Conservation (phyloP, 1,139 yeast genomes). For the Saccharomyces hybrid region DNA sequence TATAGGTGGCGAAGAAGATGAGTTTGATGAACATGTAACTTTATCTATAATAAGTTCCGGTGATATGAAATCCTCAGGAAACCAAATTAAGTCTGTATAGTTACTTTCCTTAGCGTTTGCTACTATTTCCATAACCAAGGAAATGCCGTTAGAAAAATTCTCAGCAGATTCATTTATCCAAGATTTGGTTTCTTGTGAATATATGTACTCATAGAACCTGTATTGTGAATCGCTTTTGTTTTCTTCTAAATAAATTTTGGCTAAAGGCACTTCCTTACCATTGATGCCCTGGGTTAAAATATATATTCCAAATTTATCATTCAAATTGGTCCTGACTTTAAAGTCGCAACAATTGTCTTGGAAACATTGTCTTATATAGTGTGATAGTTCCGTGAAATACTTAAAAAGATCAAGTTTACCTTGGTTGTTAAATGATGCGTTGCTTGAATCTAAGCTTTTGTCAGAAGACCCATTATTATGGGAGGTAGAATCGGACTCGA, state of each 20-base stretch:
- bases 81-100: constrained; percentile 11
- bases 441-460: constrained; percentile 2
- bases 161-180: constrained; percentile 30
- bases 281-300: constrained; percentile 9
- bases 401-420: constrained; percentile 29
- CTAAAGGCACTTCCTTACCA: constrained; percentile 10
- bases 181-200: constrained; percentile 15
- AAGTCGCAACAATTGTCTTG: constrained; percentile 13
- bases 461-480: constrained; percentile 6
- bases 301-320: constrained; percentile 28
- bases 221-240: constrained; percentile 17
- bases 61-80: constrained; percentile 25
- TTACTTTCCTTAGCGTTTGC: constrained; percentile 4
- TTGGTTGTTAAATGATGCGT: constrained; percentile 1
- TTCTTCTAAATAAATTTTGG: constrained; percentile 20
- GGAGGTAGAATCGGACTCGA: constrained; percentile 21
- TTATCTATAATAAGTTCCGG: constrained; percentile 17
- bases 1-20: constrained; percentile 2
- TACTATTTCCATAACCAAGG: constrained; percentile 21
- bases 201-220: constrained; percentile 26
- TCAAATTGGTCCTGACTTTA: constrained; percentile 21
- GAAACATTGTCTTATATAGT: constrained; percentile 18
- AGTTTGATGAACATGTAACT: constrained; percentile 1
- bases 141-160: constrained; percentile 23
- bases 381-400: constrained; percentile 28